Evolutionary conservation across 441 rosid genomes (phyloP).

Genomic region (Bocquillonia castaneifolia): DNA sequence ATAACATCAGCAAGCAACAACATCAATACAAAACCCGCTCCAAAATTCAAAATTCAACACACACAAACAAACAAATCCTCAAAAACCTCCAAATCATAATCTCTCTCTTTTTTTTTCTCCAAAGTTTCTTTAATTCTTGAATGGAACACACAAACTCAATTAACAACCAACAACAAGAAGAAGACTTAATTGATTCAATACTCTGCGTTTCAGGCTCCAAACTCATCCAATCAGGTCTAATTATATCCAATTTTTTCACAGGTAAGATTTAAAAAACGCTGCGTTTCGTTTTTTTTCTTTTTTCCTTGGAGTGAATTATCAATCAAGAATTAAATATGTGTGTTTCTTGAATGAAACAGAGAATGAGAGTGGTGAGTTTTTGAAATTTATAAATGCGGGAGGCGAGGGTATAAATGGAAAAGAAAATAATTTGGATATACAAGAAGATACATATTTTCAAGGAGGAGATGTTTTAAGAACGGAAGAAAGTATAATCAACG

Average conservation of each 20-base stretch:
- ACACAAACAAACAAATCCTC: neutral
- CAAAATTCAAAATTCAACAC: neutral
- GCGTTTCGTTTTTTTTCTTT: too few relatives aligned
- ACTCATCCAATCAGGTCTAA: slow-evolving; percentile 41
- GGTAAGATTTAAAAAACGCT: slow-evolving; percentile 30
- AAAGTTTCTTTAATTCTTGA: neutral
- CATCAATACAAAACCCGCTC: neutral
- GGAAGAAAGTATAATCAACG: slow-evolving; percentile 48
- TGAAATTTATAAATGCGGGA: slow-evolving; percentile 60
- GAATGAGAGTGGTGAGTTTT: slow-evolving; percentile 6
- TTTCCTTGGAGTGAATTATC: too few relatives aligned
- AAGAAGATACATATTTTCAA: slow-evolving; percentile 42
- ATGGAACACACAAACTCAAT: neutral
- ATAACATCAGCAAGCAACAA: neutral
- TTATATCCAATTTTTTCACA: slow-evolving; percentile 29
- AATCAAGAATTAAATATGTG: too few relatives aligned
- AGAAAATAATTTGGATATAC: slow-evolving; percentile 34
- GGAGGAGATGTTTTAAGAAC: slow-evolving; percentile 71
- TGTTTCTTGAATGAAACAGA: too few relatives aligned
- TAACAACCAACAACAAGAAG: neutral
- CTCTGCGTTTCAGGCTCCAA: slow-evolving; percentile 59
- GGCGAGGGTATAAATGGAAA: slow-evolving; percentile 37
- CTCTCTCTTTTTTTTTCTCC: neutral
- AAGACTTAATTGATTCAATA: slow-evolving; percentile 38
- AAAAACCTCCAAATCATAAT: neutral